Evolutionary conservation across 768 basidiomycete genomes (phyloP), one percentile per base, ranked within the genome.

Genomic region (Clitopilus passeckerianus): DNA sequence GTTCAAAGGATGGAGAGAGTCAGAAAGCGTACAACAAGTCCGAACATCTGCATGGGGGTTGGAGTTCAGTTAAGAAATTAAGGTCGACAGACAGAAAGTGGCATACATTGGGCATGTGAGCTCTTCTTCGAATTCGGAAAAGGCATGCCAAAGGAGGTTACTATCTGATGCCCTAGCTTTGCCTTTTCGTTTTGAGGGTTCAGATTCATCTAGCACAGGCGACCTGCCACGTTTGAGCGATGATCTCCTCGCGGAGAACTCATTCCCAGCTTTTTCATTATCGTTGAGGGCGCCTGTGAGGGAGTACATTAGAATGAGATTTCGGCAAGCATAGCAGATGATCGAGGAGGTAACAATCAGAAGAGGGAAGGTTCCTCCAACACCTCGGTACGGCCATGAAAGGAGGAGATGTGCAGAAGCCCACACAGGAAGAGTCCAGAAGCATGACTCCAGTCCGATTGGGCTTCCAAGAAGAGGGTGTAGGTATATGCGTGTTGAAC

Each of bases 31-130:
- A 87, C 89, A 90, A 76, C 30, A 89, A 72, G 66, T 91, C 89
- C 70, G 75, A 88, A 61, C 90, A 91, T 68, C 89, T 91, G 61
- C 5, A 60, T 56, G 57, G 52, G 35, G 54, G 43, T 33, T 18
- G 43, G 62, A 52, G 53, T 57, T 30, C 24, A 30, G 56, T 14
- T 33, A 53, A 50, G 46, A 18, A 50, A 50, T 50, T 23, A 50
- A 50, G 20, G 16, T 41, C n/a, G 37, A 22, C 46, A 50, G 5
- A 23, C 5, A 41, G 54, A 54, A 12, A 33, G 59, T 14, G 24
- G 22, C 33, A 35, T 68, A 90, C 90, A 91, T 87, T 0, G 90
- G 82, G 69, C 90, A 91, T 15, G 74, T 82, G 53, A 90, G 70
- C 64, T 89, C 88, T 46, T 83, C 79, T 67, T 87, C 87, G 53